Evolutionary conservation across 805 yeast species (phyloP), one percentile per base, ranked within the genome.

Genomic region (Metschnikowia aberdeeniae): DNA sequence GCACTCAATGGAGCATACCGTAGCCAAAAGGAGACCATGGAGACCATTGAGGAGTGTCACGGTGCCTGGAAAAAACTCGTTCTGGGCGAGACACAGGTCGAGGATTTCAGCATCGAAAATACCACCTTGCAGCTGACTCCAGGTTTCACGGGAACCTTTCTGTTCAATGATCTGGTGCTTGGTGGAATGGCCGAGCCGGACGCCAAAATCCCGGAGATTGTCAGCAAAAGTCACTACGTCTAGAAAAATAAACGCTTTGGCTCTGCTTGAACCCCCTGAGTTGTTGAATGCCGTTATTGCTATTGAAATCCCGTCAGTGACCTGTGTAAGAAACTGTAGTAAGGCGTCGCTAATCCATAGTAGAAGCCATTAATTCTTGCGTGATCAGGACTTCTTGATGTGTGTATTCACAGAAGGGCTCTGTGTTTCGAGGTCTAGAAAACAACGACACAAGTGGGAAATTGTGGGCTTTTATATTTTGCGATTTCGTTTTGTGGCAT

Each of bases 1-100:
- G 98, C 97, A n/a, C 89, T 89, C 82, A 78, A 87, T 50, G 99
- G 97, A 54, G 89, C 86, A 66, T 88, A 89, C 76, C 86, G 86
- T 72, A 81, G 82, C 78, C 86, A 80, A 74, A 76, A 80, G 61
- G 89, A 90, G 63, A 95, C 99, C 48, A 76, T 86, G 57, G 89
- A 86, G 55, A 80, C 90, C 56, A 79, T 92, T 56, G 75, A 80
- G 61, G 95, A 89, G 70, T 87, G 96, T 63, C 68, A 78, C 61
- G 84, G 80, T 58, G 88, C 96, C 44, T 92, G 97, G 97, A 76
- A 81, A 59, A 72, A 73, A 47, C 77, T 92, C 55, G 73, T 89
- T 52, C 63, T 70, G 42, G 95, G 95, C 54, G 73, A 83, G 61
- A 66, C 70, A 5, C 44, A 46, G 8, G 58, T 59, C 13, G 60